Conservation (phyloP, 768 basidiomycete genomes). For the Tricholoma matsutake region DNA sequence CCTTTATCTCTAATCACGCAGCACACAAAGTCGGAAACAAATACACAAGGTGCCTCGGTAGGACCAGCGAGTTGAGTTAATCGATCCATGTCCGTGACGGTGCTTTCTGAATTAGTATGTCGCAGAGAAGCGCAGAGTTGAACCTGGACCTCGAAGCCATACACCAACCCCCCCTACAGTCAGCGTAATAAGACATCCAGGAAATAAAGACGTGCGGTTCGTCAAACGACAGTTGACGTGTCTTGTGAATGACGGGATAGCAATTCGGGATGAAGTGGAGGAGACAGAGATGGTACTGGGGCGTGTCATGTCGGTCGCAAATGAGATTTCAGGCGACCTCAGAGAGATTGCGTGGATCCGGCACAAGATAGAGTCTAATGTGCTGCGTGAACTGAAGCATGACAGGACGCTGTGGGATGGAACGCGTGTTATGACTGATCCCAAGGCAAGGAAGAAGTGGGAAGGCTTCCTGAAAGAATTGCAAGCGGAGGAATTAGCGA, state of each 20-base stretch:
- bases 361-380: slow-evolving; percentile 10
- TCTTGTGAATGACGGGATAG: slow-evolving; percentile 10
- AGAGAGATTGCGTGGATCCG: slow-evolving; percentile 17
- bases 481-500: background rate
- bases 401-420: slow-evolving; percentile 29
- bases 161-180: background rate
- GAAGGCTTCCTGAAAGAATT: slow-evolving; percentile 3
- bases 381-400: slow-evolving; percentile 20
- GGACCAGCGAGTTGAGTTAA: background rate
- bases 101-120: background rate
- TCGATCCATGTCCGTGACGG: too few species aligned
- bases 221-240: slow-evolving; percentile 14
- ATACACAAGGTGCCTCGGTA: background rate
- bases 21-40: background rate
- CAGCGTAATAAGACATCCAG: slow-evolving; percentile 2
- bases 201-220: slow-evolving; percentile 18
- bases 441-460: slow-evolving; percentile 11
- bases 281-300: slow-evolving; percentile 14
- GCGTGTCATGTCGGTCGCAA: slow-evolving; percentile 2
- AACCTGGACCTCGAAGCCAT: background rate
- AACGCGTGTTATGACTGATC: slow-evolving; percentile 18
- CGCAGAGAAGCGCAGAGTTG: background rate
- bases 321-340: slow-evolving; percentile 6
- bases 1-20: background rate
- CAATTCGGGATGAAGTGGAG: slow-evolving; percentile 15